Evolutionary conservation across 1,284 basidiomycete genomes (phyloP).

Genomic region (Heterobasidion irregulare): DNA sequence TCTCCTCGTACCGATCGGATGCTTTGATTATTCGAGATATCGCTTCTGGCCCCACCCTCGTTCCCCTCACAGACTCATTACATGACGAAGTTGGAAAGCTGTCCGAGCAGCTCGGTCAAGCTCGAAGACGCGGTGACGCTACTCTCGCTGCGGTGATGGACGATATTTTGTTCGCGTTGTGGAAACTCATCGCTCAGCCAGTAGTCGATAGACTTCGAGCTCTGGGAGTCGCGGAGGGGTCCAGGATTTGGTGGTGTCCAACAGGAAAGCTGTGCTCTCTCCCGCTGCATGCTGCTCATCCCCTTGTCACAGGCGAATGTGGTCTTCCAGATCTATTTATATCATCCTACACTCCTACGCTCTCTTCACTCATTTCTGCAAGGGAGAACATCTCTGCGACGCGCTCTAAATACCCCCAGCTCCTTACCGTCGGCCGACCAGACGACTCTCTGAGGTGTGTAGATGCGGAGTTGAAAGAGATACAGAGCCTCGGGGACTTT

Average conservation of each 20-base stretch:
- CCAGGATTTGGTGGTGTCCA: conserved; percentile 38
- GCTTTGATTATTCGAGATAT: conserved; percentile 18
- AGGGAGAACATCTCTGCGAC: conserved; percentile 4
- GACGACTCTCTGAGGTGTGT: conserved; percentile 19
- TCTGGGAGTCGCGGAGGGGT: conserved; percentile 10
- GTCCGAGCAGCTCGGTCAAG: background rate
- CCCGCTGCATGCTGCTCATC: conserved; percentile 32
- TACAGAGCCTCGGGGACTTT: background rate
- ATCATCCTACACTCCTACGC: conserved; percentile 29
- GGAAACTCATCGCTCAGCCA: conserved; percentile 24
- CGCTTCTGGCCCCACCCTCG: background rate
- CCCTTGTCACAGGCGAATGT: conserved; percentile 7
- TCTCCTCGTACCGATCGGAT: conserved; percentile 17
- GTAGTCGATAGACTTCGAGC: conserved; percentile 17
- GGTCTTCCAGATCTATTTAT: conserved; percentile 22
- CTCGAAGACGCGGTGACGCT: background rate
- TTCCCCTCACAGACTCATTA: background rate
- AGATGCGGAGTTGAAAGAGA: conserved; percentile 1
- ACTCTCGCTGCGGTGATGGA: background rate
- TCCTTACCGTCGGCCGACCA: conserved; percentile 11
- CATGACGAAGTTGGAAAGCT: background rate
- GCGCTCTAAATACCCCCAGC: conserved; percentile 8
- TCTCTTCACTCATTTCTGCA: conserved; percentile 22
- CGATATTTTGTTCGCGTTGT: conserved; percentile 19
- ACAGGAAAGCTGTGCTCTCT: conserved; percentile 23